phyloP scores from a whole-genome alignment of 768 basidiomycete genomes.

The Lactifluus pinguis region DNA sequence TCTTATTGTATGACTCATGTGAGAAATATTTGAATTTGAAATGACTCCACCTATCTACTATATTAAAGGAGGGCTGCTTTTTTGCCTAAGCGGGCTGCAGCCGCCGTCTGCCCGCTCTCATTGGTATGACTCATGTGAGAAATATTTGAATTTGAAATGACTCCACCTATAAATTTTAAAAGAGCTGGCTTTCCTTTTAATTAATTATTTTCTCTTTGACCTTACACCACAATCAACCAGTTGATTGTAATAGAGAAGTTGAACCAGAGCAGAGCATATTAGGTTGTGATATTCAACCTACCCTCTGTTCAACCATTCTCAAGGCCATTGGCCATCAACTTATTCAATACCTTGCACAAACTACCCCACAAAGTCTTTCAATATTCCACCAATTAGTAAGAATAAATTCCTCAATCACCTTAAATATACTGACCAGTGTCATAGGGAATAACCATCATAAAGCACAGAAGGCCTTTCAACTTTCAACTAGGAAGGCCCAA shows the following conservation, averaged over 20 bases:
- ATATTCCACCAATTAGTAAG: constrained; percentile 10
- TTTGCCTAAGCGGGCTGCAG: no score
- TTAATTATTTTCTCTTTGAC: neutral
- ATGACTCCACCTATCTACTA: neutral
- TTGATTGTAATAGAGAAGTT: neutral
- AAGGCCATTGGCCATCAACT: no score
- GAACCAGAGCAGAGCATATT: neutral
- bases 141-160: constrained; percentile 1
- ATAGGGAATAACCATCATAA: neutral
- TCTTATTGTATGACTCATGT: neutral
- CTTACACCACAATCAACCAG: neutral
- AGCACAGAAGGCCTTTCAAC: neutral
- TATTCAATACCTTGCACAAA: neutral
- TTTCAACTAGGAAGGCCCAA: neutral
- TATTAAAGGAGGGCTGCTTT: no score
- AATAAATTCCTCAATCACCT: neutral
- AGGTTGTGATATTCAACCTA: neutral
- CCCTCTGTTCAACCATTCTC: neutral
- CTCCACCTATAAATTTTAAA: neutral
- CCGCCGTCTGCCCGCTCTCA: no score
- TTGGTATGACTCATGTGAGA: neutral
- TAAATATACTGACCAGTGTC: neutral
- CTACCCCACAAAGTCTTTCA: neutral
- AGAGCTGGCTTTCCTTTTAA: neutral
- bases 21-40: neutral